These are phyloP conservation scores for Hortaea sp. DNA, from an alignment of 2,329 filamentous ascomycete genomes.

Conservation along the genomic window DNA sequence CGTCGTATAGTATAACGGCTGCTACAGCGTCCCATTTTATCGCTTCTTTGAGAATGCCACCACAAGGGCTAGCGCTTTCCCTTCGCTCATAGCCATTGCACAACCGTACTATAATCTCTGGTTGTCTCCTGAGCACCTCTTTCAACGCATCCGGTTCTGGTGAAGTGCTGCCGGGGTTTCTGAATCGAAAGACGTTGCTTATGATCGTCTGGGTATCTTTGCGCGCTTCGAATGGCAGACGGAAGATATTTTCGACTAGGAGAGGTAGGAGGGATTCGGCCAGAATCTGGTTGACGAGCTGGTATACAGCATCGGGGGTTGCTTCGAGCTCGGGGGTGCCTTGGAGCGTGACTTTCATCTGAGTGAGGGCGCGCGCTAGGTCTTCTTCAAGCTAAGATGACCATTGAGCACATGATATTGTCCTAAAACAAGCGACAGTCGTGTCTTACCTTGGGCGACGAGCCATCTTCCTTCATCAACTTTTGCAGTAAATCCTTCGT, in stretches of 20 bases:
- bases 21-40: constrained; percentile 85
- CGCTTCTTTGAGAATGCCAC: constrained; percentile 79
- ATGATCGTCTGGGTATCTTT: constrained; percentile 96
- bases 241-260: constrained; percentile 71
- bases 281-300: constrained; percentile 74
- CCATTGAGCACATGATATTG: no score
- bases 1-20: constrained; percentile 85
- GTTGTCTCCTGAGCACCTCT: constrained; percentile 77
- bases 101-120: constrained; percentile 76
- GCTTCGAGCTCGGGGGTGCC: constrained; percentile 85
- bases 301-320: constrained; percentile 76
- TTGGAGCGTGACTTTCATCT: constrained; percentile 90
- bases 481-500: constrained; percentile 55
- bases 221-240: constrained; percentile 86
- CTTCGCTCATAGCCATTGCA: constrained; percentile 84
- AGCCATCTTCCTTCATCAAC: constrained; percentile 43
- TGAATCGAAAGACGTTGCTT: constrained; percentile 87
- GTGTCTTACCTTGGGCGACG: constrained; percentile 28
- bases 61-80: constrained; percentile 85
- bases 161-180: constrained; percentile 54
- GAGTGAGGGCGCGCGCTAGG: constrained; percentile 69
- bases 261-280: constrained; percentile 81
- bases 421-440: no score
- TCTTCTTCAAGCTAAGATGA: constrained; percentile 66
- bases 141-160: constrained; percentile 75